Base-by-base conservation (phyloP, 257 asterid species). In the Solanum boliviense region DNA sequence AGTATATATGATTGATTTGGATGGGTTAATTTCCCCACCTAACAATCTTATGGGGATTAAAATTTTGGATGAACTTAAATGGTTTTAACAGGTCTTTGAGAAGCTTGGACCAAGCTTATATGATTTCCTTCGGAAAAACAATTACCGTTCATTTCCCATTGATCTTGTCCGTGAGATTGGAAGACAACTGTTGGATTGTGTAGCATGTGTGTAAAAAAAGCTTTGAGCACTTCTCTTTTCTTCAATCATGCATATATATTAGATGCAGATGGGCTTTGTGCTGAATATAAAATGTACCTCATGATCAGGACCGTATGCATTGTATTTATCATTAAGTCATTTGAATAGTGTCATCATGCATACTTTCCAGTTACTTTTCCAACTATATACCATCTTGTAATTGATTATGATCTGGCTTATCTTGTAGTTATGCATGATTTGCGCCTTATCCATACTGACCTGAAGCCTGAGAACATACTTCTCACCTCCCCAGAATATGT, bases 51-150 rank as follows among this genome's bases (percentile, higher is more conserved):
- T 84, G 92, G 96, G 94, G 94, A 75, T 94, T 95, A 92, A 95
- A 91, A 91, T 86, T 90, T 87, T 95, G 93, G 92, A 92, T 95
- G 96, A 88, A 88, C 91, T 93, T 91, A 90, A 91, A 94, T 96
- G 96, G 94, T 93, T 87, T 91, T 92, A 92, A 93, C 99, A 96
- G 99, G 99, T 96, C 91, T 96, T 94, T 96, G 99, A 96, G 98
- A 96, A 94, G 99, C 99, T 96, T 93, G 99, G 99, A 91, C 98
- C 99, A 92, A 96, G 99, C 92, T 94, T 96, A 94, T 96, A 94
- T 91, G 98, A 96, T 96, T 96, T 96, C 93, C 98, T 95, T 41
- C 98, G 98, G 95, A 96, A 95, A 95, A 96, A 95, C 98, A 95
- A 94, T 94, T 96, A 96, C 92, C 98, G 99, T 90, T 92, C 99